Evolutionary conservation across 2,329 filamentous ascomycete species (phyloP).

Genomic region (Neopestalotiopsis sp.): DNA sequence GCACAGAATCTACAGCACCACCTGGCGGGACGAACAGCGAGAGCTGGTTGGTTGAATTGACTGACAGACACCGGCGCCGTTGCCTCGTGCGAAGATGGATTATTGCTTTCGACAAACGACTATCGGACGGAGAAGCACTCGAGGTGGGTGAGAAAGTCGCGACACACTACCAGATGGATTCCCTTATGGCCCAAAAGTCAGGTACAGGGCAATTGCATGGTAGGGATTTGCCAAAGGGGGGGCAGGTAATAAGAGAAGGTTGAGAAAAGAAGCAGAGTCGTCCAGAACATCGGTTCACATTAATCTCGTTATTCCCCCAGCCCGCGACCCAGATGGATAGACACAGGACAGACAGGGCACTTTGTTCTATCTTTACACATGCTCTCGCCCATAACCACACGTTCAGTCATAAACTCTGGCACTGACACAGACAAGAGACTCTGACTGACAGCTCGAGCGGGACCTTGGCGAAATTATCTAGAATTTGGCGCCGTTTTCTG

Average conservation of each 20-base stretch:
- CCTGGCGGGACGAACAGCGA: neutral
- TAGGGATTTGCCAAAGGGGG: neutral
- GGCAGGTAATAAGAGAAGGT: neutral
- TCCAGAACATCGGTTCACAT: constrained; percentile 1
- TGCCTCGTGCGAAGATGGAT: neutral
- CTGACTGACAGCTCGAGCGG: constrained; percentile 1
- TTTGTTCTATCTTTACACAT: neutral
- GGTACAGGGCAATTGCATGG: neutral
- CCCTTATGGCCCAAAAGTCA: no score
- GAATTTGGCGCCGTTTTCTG: constrained; percentile 9
- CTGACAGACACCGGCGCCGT: neutral
- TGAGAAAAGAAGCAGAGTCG: constrained; percentile 1
- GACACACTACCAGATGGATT: neutral
- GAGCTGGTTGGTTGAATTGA: neutral
- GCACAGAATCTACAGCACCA: neutral
- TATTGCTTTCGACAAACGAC: constrained; percentile 2
- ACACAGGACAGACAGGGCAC: neutral
- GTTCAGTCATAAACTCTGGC: neutral
- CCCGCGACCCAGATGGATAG: neutral
- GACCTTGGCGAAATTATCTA: constrained; percentile 9
- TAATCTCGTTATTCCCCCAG: neutral
- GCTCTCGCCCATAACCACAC: neutral
- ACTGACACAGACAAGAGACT: neutral
- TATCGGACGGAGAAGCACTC: neutral
- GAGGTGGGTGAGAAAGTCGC: neutral